phyloP scores from a whole-genome alignment of 495 filamentous ascomycete species.

The Hypomontagnella monticulosa region DNA sequence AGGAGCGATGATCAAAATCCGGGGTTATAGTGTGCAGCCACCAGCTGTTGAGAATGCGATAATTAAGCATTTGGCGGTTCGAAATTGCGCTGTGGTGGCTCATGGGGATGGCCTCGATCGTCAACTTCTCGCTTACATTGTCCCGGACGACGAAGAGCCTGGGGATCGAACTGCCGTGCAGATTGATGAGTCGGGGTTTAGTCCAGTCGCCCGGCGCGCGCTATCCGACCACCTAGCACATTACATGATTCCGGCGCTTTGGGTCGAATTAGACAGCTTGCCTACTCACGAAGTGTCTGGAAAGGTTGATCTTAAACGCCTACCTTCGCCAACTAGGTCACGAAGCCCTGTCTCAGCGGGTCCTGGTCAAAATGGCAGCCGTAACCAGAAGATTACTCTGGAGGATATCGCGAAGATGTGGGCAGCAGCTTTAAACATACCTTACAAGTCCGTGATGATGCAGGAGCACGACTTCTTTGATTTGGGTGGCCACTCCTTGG shows the following conservation, averaged over 20 bases:
- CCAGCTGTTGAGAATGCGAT: conserved; percentile 72
- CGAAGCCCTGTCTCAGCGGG: conserved; percentile 46
- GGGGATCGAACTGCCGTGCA: conserved; percentile 62
- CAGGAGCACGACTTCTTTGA: conserved; percentile 75
- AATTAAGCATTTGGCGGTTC: conserved; percentile 66
- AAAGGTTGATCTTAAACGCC: conserved; percentile 70
- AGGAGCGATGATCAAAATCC: conserved; percentile 71
- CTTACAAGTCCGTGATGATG: conserved; percentile 58
- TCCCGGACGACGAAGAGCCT: conserved; percentile 62
- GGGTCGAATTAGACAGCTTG: conserved; percentile 68
- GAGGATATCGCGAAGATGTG: conserved; percentile 67
- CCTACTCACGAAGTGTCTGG: conserved; percentile 74
- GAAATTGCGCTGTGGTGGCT: conserved; percentile 66
- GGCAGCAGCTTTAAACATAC: conserved; percentile 67
- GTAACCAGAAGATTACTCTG: conserved; percentile 59
- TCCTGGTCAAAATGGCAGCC: conserved; percentile 47
- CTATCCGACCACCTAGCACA: conserved; percentile 68
- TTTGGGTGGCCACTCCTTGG: conserved; percentile 73
- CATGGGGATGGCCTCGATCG: conserved; percentile 72
- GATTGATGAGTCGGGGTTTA: conserved; percentile 68
- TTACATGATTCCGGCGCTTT: conserved; percentile 76
- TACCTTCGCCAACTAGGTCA: conserved; percentile 60
- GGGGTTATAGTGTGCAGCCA: conserved; percentile 74
- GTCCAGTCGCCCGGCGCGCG: conserved; percentile 63
- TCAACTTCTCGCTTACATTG: conserved; percentile 74